Evolutionary conservation across 306 rosid species (phyloP).

Genomic region (Biancaea sappan): DNA sequence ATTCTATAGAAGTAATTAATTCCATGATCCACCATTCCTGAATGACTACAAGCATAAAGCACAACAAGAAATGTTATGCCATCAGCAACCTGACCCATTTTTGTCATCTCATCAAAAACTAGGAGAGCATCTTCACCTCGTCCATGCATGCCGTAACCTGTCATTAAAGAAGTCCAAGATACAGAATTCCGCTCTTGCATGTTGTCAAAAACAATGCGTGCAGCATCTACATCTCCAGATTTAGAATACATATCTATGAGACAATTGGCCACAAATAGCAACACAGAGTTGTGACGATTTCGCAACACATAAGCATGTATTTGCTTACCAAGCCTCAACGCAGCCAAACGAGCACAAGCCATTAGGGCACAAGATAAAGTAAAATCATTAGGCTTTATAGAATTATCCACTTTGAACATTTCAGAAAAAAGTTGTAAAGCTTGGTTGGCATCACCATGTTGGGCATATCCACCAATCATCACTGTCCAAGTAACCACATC

Average conservation of each 20-base stretch:
- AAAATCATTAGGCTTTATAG: slow-evolving; percentile 73
- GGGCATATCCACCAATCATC: slow-evolving; percentile 93
- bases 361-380: slow-evolving; percentile 81
- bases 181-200: slow-evolving; percentile 61
- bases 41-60: slow-evolving; percentile 89
- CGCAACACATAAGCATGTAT: slow-evolving; percentile 69
- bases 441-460: slow-evolving; percentile 81
- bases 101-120: slow-evolving; percentile 65
- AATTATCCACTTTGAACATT: slow-evolving; percentile 52
- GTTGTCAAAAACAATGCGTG: slow-evolving; percentile 64
- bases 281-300: slow-evolving; percentile 46
- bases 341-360: slow-evolving; percentile 86
- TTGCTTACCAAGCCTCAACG: slow-evolving; percentile 68
- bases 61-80: slow-evolving; percentile 74
- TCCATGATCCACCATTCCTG: slow-evolving; percentile 79
- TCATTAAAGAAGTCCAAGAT: slow-evolving; percentile 85
- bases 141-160: slow-evolving; percentile 89
- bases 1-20: slow-evolving; percentile 61
- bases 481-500: slow-evolving; percentile 89
- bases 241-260: slow-evolving; percentile 88
- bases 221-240: slow-evolving; percentile 78
- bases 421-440: slow-evolving; percentile 69
- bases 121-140: slow-evolving; percentile 73
- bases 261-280: slow-evolving; percentile 71
- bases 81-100: slow-evolving; percentile 56